A percentile compares a stretch with the other conserved stretches of the same genome.
These are phyloP conservation scores for Penicillium sp. DNA, from an alignment of 2,329 filamentous ascomycete genomes.

Conservation along the genomic window DNA sequence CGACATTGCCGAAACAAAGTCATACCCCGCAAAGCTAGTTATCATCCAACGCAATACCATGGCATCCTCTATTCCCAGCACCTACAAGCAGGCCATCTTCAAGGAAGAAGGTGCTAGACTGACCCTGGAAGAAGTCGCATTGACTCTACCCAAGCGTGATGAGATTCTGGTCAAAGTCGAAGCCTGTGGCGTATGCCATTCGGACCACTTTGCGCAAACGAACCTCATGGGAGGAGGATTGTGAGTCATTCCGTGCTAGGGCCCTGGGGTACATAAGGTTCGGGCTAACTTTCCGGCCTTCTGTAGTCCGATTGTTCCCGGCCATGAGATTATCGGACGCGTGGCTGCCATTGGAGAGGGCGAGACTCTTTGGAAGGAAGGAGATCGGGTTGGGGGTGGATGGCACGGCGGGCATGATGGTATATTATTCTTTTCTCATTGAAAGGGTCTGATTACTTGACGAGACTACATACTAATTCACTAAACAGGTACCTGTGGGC, in stretches of 20 bases:
- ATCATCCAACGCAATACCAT: not conserved
- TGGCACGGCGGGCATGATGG: not conserved
- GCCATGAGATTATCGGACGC: not conserved
- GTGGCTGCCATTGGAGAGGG: not conserved
- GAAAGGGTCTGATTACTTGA: not conserved
- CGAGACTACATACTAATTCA: not conserved
- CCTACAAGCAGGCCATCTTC: not conserved
- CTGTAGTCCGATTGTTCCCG: not conserved
- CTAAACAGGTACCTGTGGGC: not conserved
- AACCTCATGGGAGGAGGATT: not conserved
- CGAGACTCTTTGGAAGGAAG: not conserved
- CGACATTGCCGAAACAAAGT: not conserved
- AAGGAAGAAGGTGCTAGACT: not conserved
- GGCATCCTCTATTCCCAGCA: not conserved
- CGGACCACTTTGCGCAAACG: not conserved
- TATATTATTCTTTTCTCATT: not conserved
- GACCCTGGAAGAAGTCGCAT: not conserved
- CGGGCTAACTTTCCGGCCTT: not conserved
- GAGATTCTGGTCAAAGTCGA: not conserved
- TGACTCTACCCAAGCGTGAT: not conserved
- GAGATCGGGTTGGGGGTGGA: not conserved
- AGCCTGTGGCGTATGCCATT: not conserved
- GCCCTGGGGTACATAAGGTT: rapidly evolving
- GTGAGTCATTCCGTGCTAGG: not conserved
- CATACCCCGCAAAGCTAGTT: not conserved